Evolutionary conservation across 768 basidiomycete species (phyloP), one percentile per base, ranked within the genome.

Genomic region (Phanerodontia chrysosporium): DNA sequence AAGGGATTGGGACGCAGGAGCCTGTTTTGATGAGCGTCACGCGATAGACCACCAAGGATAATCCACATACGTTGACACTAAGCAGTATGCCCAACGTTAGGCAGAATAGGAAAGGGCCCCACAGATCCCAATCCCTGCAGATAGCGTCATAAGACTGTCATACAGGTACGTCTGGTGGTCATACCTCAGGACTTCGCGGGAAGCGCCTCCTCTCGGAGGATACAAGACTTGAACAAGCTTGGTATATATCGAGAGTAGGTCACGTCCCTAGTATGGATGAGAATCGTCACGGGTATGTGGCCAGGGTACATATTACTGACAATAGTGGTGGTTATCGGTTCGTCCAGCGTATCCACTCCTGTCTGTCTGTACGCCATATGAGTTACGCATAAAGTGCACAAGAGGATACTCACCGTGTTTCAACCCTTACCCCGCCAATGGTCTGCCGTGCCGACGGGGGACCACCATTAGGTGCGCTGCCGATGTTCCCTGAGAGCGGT

Each of bases 171-270:
- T 51, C 39, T 25, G 27, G 12, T 25, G 28, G 21, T 58, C 79
- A 55, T 45, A 92, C 95, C 80, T 83, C 48, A 95, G 74, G 4
- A 95, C 90, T 75, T 95, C 94, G 49, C 91, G 85, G 12, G 84
- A 84, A 5, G 78, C 79, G 7, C 86, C 78, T 61, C 82, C 81
- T 57, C 89, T 73, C 7, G 76, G 84, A 9, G 96, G 96, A 65
- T 95, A 95, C 35, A 98, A 76, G 8, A 98, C 96, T 75, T 98
- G 96, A 1, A 96, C 79, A 1, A 98, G 80, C 73, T 98, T 98
- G 27, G 86, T 80, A 69, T 95, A 95, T 62, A 98, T 95, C 0
- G 95, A 97, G 16, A 87, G 67, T 24, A 97, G 75, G 70, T 98
- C 95, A 45, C 95, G 87, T 67, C 85, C 84, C 95, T 98, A 42